phyloP scores from a whole-genome alignment of 495 filamentous ascomycete genomes.

The Annulohypoxylon moriforme region DNA sequence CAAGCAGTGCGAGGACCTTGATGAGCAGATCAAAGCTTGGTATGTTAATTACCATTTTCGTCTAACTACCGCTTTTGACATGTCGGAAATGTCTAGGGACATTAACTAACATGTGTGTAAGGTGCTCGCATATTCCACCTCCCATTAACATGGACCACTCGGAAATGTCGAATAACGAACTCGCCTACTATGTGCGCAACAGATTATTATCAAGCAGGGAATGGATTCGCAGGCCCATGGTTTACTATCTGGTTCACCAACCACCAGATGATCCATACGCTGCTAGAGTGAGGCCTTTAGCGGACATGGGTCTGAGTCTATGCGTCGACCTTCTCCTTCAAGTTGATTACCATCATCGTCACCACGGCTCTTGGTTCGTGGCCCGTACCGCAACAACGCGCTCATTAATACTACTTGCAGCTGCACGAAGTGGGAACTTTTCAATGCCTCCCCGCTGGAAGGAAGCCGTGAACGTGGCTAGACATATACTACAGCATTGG shows the following conservation, averaged over 20 bases:
- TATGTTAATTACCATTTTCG: background rate
- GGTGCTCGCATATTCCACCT: slow-evolving; percentile 10
- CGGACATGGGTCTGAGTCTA: background rate
- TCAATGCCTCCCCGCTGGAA: slow-evolving; percentile 8
- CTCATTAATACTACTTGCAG: slow-evolving; percentile 5
- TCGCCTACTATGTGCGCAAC: slow-evolving; percentile 1
- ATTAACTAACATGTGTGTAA: background rate
- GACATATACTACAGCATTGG: slow-evolving; percentile 7
- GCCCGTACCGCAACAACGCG: slow-evolving; percentile 1
- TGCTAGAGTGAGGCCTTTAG: slow-evolving; percentile 1
- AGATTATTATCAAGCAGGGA: slow-evolving; percentile 1
- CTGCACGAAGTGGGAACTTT: background rate
- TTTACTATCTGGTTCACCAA: slow-evolving; percentile 7
- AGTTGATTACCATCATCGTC: slow-evolving; percentile 10
- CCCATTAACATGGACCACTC: slow-evolving; percentile 1
- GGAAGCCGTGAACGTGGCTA: background rate
- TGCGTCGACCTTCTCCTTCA: slow-evolving; percentile 12
- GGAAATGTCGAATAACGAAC: slow-evolving; percentile 4
- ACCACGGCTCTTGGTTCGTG: slow-evolving; percentile 11
- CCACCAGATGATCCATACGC: slow-evolving; percentile 4
- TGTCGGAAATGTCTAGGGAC: background rate
- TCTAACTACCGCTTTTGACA: background rate
- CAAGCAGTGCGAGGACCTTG: slow-evolving; percentile 8
- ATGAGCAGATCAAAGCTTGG: slow-evolving; percentile 10
- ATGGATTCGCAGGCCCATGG: slow-evolving; percentile 3